A percentile compares a stretch with the other conserved stretches of the same genome.
phyloP scores from a whole-genome alignment of 495 filamentous ascomycete genomes.

The Oleoguttula mirabilis region DNA sequence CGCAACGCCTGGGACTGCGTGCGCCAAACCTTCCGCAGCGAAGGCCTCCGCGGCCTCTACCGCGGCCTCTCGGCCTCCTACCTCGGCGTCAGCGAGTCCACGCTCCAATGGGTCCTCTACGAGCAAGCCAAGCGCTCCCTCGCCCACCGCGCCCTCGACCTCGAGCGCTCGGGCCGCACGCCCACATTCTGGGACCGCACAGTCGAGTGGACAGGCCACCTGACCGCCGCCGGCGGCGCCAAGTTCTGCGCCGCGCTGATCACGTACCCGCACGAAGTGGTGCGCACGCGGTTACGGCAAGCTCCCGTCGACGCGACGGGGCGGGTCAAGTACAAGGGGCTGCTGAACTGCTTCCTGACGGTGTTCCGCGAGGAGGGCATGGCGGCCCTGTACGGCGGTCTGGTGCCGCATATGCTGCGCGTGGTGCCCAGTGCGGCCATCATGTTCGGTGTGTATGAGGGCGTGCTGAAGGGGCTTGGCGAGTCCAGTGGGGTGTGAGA shows the following conservation, averaged over 20 bases:
- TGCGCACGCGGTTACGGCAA: conserved; percentile 68
- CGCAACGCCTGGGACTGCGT: conserved; percentile 74
- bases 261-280: conserved; percentile 86
- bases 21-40: conserved; percentile 58
- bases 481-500: no score
- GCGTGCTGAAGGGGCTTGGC: conserved; percentile 45
- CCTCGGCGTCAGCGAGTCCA: conserved; percentile 72
- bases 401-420: conserved; percentile 75
- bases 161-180: conserved; percentile 40
- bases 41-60: conserved; percentile 69
- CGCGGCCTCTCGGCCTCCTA: conserved; percentile 80
- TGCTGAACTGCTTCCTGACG: conserved; percentile 68
- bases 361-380: conserved; percentile 79
- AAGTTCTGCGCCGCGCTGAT: conserved; percentile 69
- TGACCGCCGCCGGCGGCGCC: conserved; percentile 65
- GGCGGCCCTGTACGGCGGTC: conserved; percentile 66
- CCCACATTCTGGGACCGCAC: conserved; percentile 52
- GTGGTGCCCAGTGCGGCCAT: conserved; percentile 82
- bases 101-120: conserved; percentile 78
- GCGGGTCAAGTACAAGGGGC: conserved; percentile 65
- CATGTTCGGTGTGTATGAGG: conserved; percentile 87
- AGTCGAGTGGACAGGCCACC: conserved; percentile 54
- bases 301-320: conserved; percentile 58
- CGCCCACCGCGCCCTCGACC: conserved; percentile 42
- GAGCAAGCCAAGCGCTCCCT: conserved; percentile 67